Percentiles rank a stretch among this genome's conserved stretches.
These are phyloP conservation scores for Penicillium sclerotiorum DNA, from an alignment of 2,329 filamentous ascomycete genomes.

Conservation along the genomic window DNA sequence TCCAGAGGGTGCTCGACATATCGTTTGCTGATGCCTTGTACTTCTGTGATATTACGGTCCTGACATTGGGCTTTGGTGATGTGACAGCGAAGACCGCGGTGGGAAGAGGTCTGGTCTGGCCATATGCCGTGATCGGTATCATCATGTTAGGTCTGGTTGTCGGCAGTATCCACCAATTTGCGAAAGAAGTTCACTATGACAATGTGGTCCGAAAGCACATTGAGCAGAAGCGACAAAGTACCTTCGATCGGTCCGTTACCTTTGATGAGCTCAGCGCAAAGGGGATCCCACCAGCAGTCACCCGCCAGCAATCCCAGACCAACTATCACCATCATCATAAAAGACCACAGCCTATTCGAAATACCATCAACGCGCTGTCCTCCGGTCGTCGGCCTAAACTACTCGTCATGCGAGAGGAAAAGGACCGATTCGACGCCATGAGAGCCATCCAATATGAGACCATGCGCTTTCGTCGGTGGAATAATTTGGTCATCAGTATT, in stretches of 20 bases:
- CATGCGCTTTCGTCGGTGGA: conserved; percentile 70
- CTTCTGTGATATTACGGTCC: conserved; percentile 72
- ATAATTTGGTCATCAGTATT: conserved; percentile 68
- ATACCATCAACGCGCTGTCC: conserved; percentile 26
- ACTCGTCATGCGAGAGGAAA: conserved; percentile 64
- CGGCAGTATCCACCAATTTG: conserved; percentile 72
- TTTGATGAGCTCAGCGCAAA: conserved; percentile 12
- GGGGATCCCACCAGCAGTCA: conserved; percentile 2
- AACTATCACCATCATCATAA: conserved; percentile 11
- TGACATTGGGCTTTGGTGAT: conserved; percentile 66
- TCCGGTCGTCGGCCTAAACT: conserved; percentile 46
- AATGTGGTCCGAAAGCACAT: conserved; percentile 65
- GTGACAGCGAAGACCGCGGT: conserved; percentile 59
- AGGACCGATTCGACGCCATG: conserved; percentile 78
- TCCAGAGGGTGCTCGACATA: conserved; percentile 73
- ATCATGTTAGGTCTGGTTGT: conserved; percentile 84
- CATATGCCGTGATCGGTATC: conserved; percentile 80
- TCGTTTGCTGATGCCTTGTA: conserved; percentile 76
- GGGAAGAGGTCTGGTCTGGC: conserved; percentile 73
- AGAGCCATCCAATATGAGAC: conserved; percentile 72
- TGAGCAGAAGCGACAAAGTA: conserved; percentile 56
- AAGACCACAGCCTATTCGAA: conserved; percentile 20
- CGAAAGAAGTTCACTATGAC: conserved; percentile 60
- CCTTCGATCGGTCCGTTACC: conserved; percentile 57
- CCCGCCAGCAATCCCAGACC: conserved; percentile 11